Base-by-base conservation (phyloP, 2,329 filamentous ascomycete species). In the Exophiala xenobiotica region DNA sequence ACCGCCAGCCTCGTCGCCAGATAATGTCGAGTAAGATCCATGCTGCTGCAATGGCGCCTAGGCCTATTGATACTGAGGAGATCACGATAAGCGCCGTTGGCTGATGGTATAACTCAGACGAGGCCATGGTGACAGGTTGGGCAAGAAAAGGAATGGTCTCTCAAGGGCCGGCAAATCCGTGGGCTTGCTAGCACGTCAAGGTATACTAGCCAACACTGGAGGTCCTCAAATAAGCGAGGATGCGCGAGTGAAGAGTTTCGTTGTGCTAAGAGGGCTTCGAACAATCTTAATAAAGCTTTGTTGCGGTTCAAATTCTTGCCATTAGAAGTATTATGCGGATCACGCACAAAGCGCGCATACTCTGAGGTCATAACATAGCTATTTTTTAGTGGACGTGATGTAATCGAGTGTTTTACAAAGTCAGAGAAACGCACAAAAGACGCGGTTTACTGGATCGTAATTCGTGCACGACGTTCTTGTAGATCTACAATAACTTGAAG, bases 1-100 rank as follows among this genome's bases (percentile, higher is more conserved):
- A 52, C 26, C 49, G 11, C 49, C 49, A 52, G 9, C 46, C 51
- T 38, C 47, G 46, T 19, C 51, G 45, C 22, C 29, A 45, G 41
- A 53, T 24, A 18, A 55, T 53, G 39, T 52, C 49, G 33, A 43
- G 19, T 29, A 27, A 19, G 46, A 50, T 43, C 46, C 46, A 50
- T 33, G 27, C 22, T 19, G 46, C 38, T 22, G 39, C 46, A 29
- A 44, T 27, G 16, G 39, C 46, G 24, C 14, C 46, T n/a, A 44
- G 12, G 38, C 46, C 46, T 22, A 50, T 43, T 16, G 46, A 50
- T 9, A 51, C 27, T 23, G 41, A 51, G 23, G 41, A 45, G 42
- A 51, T 51, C 9, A 51, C 29, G 38, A 46, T 35, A 29, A 51
- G 48, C 26, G 26, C 26, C 26, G 26, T 29, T 29, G 26, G 26